Evolutionary conservation across 164 flowering plant species (phyloP).

Genomic region (Brasenia schreberi): DNA sequence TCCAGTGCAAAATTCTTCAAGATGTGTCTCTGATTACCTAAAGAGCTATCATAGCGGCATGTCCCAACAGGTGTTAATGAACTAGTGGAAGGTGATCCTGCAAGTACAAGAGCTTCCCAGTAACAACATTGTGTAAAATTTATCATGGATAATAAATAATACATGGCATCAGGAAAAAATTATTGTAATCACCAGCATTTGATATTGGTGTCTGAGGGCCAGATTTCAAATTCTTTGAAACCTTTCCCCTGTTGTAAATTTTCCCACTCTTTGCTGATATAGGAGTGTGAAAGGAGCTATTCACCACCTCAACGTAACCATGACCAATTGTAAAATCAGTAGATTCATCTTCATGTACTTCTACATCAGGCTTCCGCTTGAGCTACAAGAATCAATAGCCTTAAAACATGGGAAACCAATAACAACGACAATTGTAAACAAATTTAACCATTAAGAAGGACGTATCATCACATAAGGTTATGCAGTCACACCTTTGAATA

Average conservation of each 20-base stretch:
- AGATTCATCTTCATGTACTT: slow-evolving; percentile 29
- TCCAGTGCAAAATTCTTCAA: background rate
- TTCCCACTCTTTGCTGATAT: slow-evolving; percentile 47
- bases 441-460: too few relatives aligned
- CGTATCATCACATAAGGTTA: background rate
- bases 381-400: slow-evolving; percentile 15
- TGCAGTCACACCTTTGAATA: background rate
- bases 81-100: slow-evolving; percentile 50
- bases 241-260: slow-evolving; percentile 35
- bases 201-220: slow-evolving; percentile 53
- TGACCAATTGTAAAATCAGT: slow-evolving; percentile 24
- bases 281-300: slow-evolving; percentile 21
- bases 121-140: background rate
- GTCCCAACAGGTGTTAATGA: slow-evolving; percentile 49
- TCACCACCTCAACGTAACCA: slow-evolving; percentile 20
- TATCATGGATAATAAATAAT: background rate
- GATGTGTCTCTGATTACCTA: slow-evolving; percentile 31
- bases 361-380: slow-evolving; percentile 41
- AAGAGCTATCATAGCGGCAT: slow-evolving; percentile 86
- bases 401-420: background rate
- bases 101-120: slow-evolving; percentile 3
- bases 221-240: slow-evolving; percentile 27
- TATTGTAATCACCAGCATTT: slow-evolving; percentile 38
- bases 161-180: background rate
- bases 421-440: too few relatives aligned